phyloP scores from a whole-genome alignment of 1,284 basidiomycete species.

The Trichosporon sp. region DNA sequence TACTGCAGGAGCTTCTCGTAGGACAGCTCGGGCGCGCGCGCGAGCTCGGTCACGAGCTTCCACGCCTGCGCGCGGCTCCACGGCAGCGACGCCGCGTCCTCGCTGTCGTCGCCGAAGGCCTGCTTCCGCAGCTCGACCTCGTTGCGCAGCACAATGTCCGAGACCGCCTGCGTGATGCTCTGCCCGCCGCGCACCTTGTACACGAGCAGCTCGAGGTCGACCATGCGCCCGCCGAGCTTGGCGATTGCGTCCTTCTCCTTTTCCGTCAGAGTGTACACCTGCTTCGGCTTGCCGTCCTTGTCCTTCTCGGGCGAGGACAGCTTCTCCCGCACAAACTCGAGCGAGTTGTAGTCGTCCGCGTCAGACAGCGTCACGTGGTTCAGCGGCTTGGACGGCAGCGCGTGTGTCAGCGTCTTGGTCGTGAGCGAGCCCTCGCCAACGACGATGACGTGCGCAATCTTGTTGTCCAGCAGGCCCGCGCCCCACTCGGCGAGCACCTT shows the following conservation, averaged over 20 bases:
- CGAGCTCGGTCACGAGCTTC: conserved; percentile 71
- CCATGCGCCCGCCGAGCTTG: conserved; percentile 78
- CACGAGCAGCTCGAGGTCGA: conserved; percentile 59
- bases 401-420: conserved; percentile 77
- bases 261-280: conserved; percentile 16
- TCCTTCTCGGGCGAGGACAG: conserved; percentile 55
- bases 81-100: conserved; percentile 73
- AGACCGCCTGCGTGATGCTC: conserved; percentile 70
- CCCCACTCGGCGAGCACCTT: conserved; percentile 80
- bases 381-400: conserved; percentile 80
- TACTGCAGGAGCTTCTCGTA: conserved; percentile 79
- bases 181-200: conserved; percentile 77
- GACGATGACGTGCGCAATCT: conserved; percentile 87
- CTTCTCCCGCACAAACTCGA: conserved; percentile 76
- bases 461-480: conserved; percentile 70
- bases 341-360: conserved; percentile 73
- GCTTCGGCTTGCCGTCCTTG: neutral
- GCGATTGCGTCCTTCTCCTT: conserved; percentile 61
- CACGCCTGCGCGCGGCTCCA: conserved; percentile 90
- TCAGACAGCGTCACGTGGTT: conserved; percentile 73
- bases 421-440: conserved; percentile 86
- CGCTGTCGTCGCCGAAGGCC: conserved; percentile 85
- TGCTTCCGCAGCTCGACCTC: conserved; percentile 82
- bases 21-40: conserved; percentile 64
- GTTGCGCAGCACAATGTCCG: conserved; percentile 76